Conservation (phyloP, 176 grass and related monocot species). For the Stipa capillata region DNA sequence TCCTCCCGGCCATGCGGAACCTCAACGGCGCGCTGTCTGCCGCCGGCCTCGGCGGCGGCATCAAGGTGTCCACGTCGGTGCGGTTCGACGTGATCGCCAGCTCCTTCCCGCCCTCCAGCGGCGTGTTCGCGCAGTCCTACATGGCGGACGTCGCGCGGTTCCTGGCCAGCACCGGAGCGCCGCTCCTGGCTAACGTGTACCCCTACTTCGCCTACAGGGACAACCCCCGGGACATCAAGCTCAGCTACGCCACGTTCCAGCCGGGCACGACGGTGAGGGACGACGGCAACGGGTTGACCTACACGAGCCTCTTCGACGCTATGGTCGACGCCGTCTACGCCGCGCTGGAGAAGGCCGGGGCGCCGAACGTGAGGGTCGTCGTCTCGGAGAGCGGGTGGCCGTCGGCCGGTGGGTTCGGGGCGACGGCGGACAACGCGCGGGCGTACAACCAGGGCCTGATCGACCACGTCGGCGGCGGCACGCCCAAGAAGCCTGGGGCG, state of each 20-base stretch:
- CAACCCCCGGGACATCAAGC: background rate
- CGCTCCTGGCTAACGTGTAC: constrained; percentile 51
- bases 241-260: constrained; percentile 31
- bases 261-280: constrained; percentile 12
- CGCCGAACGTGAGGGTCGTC: constrained; percentile 2
- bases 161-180: constrained; percentile 26
- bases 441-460: constrained; percentile 61
- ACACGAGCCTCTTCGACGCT: constrained; percentile 59
- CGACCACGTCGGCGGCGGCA: constrained; percentile 35
- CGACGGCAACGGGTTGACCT: constrained; percentile 8
- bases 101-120: constrained; percentile 35
- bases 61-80: constrained; percentile 55
- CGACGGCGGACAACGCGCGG: constrained; percentile 32
- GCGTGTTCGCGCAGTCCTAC: constrained; percentile 1
- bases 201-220: constrained; percentile 43
- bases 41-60: background rate
- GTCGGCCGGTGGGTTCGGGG: constrained; percentile 29
- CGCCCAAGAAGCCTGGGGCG: constrained; percentile 31
- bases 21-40: constrained; percentile 5
- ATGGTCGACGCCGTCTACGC: constrained; percentile 44
- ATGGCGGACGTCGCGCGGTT: constrained; percentile 37
- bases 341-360: constrained; percentile 39
- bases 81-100: background rate
- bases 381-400: constrained; percentile 64
- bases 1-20: constrained; percentile 54